Conservation (phyloP, 1,284 basidiomycete genomes). For the Boletellus deceptivus region DNA sequence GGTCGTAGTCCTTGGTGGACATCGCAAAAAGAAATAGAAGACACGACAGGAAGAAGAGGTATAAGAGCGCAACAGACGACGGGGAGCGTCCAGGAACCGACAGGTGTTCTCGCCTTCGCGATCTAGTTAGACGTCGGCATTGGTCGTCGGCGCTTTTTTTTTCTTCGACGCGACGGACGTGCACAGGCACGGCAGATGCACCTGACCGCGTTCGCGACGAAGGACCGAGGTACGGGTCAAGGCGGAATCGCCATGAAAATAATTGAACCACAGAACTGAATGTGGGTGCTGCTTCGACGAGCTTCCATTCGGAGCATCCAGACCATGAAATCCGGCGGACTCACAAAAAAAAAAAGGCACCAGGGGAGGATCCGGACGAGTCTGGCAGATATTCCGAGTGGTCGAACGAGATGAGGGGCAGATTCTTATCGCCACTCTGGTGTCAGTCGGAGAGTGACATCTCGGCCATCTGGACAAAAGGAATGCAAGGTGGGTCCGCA, state of each 20-base stretch:
- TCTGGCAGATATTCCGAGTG: background rate
- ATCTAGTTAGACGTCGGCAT: background rate
- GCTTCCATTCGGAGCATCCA: background rate
- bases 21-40: conserved; percentile 4
- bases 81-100: background rate
- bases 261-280: background rate
- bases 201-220: background rate
- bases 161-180: background rate
- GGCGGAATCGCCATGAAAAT: background rate
- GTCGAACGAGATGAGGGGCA: background rate
- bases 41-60: background rate
- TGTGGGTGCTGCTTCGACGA: background rate
- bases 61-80: conserved; percentile 15
- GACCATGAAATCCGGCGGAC: background rate
- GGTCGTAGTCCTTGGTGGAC: conserved; percentile 35
- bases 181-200: background rate
- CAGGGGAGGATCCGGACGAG: conserved; percentile 1
- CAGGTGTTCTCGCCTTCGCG: background rate
- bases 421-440: background rate
- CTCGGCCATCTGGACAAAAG: too few species aligned
- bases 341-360: conserved; percentile 1
- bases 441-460: background rate
- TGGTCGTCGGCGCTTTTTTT: background rate
- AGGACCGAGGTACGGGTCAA: background rate
- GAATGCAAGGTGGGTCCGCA: too few species aligned